Conservation (phyloP, 1,284 basidiomycete genomes). For the Cutaneotrichosporon spelunceum region DNA sequence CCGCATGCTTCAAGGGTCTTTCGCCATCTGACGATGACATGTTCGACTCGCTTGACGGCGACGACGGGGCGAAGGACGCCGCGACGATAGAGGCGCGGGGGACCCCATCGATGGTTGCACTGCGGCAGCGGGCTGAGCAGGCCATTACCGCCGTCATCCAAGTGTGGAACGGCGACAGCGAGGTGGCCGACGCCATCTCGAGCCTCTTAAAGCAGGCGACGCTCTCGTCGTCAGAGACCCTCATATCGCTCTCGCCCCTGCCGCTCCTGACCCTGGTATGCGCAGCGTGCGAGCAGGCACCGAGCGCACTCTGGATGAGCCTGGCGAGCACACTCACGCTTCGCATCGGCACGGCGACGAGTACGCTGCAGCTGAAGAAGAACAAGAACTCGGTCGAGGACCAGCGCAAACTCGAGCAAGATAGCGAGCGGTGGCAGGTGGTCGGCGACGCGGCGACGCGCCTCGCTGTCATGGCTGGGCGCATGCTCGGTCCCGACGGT, state of each 20-base stretch:
- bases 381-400: constrained; percentile 31
- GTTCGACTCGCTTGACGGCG: constrained; percentile 51
- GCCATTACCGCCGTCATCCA: constrained; percentile 63
- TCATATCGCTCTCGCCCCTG: constrained; percentile 72
- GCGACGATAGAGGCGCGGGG: constrained; percentile 60
- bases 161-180: constrained; percentile 70
- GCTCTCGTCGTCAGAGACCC: constrained; percentile 54
- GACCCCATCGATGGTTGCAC: constrained; percentile 61
- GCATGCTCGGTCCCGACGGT: constrained; percentile 58
- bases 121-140: constrained; percentile 64
- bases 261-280: constrained; percentile 76
- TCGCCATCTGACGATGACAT: constrained; percentile 70
- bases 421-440: constrained; percentile 36
- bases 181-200: constrained; percentile 59
- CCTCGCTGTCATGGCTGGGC: constrained; percentile 63
- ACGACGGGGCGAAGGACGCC: constrained; percentile 53
- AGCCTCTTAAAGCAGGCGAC: constrained; percentile 44
- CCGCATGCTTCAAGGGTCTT: constrained; percentile 77
- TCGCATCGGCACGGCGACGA: constrained; percentile 68
- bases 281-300: constrained; percentile 65
- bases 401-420: constrained; percentile 28
- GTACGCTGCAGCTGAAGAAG: constrained; percentile 37
- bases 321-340: constrained; percentile 71
- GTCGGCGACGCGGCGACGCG: constrained; percentile 57
- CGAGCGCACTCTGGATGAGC: constrained; percentile 78